Base-by-base conservation (phyloP, 2,329 filamentous ascomycete species). In the Colletotrichum spinosum region DNA sequence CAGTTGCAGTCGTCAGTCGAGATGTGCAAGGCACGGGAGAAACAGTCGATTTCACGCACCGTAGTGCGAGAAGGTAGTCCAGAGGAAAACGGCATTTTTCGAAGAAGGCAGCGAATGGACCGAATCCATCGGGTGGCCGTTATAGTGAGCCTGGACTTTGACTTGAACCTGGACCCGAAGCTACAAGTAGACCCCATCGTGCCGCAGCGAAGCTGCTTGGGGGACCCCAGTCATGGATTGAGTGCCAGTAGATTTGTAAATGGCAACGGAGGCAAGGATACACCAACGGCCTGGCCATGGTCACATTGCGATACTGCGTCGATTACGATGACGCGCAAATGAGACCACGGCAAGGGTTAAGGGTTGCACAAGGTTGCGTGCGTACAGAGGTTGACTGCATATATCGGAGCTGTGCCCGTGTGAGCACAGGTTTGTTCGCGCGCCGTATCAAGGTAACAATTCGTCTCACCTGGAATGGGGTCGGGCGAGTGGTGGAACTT, bases 281-380 rank as follows among this genome's bases (percentile, higher is more conserved):
- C 33, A 41, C 17, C 41, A 61, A 61, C 57, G 46, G 37, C 62
- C 15, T 45, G 48, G 13, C 39, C 13, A 17, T 59, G 39, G 46
- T 51, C 33, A 15, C 35, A 61, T 60, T 34, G 45, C 57, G 50
- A 48, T 45, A 35, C 51, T 56, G 62, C 41, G 48, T 35, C 11
- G 37, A 33, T 35, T 46, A 25, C 13, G 55, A 65, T 61, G 62
- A 65, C 62, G 57, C 52, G 51, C 51, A 46, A 65, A 61, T 61
- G 57, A 46, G 46, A 33, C 62, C 57, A 56, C 35, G 48, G 52
- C 34, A 51, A 12, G 45, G 51, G 45, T 45, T 53, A 25, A 33
- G 34, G 52, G 52, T 57, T 41, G 48, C 39, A 49, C 46, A 63
- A 53, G 52, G 63, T 63, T 45, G 53, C 34, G 17, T 38, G 49